Base-by-base conservation (phyloP, 768 basidiomycete genomes). In the Lactarius evosmus region DNA sequence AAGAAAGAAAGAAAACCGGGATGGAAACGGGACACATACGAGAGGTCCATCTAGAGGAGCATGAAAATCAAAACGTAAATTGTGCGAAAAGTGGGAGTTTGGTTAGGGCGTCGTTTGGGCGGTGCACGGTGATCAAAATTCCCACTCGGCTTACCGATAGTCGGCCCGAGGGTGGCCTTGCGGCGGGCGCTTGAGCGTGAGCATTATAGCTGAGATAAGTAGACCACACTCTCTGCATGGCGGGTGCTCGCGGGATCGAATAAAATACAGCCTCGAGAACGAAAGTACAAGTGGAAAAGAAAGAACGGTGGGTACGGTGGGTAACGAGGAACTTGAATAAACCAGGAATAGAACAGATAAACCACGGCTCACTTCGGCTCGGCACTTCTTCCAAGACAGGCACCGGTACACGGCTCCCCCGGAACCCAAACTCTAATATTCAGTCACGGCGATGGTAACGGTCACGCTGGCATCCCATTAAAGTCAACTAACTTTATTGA, bases 221-320 rank as follows among this genome's bases (percentile, higher is more conserved):
- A 32, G 81, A 82, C 82, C 83, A 83, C 58, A 82, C 74, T 30
- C 80, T 77, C 67, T 83, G 79, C 81, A 83, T 83, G 69, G 67
- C 51, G 56, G 69, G 67, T 54, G 56, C 8, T 33, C 12, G 40
- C 22, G 22, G 27, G 51, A 49, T 61, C n/a, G 44, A 36, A 49
- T 25, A 53, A 61, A 56, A 49, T 53, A 71, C 66, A 68, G n/a
- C n/a, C n/a, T n/a, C n/a, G n/a, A n/a, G n/a, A n/a, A 27, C 46
- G 34, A 33, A 52, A 32, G n/a, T 64, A 62, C 44, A 49, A 7
- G 60, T 64, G 14, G n/a, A 7, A 12, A 55, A 19, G 41, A 44
- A 50, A 46, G 33, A n/a, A 41, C 32, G 40, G 52, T 22, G 63
- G 46, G 30, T 36, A 16, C 16, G 30, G 27, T 29, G 17, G 7